Conservation (phyloP, 345 rosid species). For the Rhizophora mangle region DNA sequence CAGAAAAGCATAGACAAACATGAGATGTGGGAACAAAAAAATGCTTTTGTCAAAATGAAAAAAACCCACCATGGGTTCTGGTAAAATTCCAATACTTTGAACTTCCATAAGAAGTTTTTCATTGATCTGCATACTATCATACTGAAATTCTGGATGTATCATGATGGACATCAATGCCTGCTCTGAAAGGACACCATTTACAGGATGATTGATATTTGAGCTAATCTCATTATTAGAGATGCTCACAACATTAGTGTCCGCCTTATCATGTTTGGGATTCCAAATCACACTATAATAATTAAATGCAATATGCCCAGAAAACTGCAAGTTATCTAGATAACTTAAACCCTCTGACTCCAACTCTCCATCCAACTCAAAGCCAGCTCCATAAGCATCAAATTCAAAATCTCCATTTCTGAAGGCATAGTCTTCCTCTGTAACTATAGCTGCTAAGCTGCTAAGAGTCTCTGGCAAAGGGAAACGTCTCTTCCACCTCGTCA, state of each 20-base stretch:
- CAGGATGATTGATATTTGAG: conserved; percentile 37
- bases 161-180: conserved; percentile 33
- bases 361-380: conserved; percentile 53
- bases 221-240: conserved; percentile 33
- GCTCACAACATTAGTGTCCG: conserved; percentile 42
- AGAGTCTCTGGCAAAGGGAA: conserved; percentile 70
- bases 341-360: conserved; percentile 51
- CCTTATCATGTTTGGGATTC: conserved; percentile 47
- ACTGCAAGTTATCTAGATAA: conserved; percentile 42
- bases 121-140: conserved; percentile 55
- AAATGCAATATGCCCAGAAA: conserved; percentile 26
- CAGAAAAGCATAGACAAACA: not conserved
- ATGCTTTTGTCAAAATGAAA: conserved; percentile 2
- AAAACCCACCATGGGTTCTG: conserved; percentile 61
- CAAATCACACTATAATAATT: conserved; percentile 52
- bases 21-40: not conserved
- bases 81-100: conserved; percentile 75
- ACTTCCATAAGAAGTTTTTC: conserved; percentile 76
- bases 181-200: conserved; percentile 46
- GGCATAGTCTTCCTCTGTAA: conserved; percentile 64
- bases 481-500: conserved; percentile 36
- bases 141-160: conserved; percentile 50
- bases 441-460: conserved; percentile 90
- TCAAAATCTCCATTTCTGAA: conserved; percentile 45
- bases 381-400: conserved; percentile 51